A percentile compares a stretch with the other conserved stretches of the same genome.
phyloP scores from a whole-genome alignment of 208 protist species.

The Naegleria fowleri region DNA sequence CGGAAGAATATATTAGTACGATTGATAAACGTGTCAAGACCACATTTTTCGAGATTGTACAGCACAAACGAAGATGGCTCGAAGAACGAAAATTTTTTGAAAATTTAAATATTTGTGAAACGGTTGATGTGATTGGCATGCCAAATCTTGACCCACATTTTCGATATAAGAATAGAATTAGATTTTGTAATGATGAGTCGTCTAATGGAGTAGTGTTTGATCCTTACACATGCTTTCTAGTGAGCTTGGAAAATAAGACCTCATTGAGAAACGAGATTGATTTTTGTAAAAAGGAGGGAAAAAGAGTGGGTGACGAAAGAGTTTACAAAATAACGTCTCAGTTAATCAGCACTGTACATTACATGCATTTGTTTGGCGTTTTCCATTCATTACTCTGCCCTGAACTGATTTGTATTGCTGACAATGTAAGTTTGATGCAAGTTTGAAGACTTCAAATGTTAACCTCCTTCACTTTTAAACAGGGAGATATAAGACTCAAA shows the following conservation, averaged over 20 bases:
- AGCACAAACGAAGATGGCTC: not conserved
- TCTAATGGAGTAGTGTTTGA: not conserved
- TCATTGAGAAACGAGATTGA: not conserved
- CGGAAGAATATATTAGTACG: no score
- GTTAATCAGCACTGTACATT: not conserved
- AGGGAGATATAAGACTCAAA: not conserved
- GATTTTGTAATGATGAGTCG: not conserved
- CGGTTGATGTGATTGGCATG: not conserved
- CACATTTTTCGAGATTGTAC: not conserved
- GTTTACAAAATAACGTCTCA: not conserved
- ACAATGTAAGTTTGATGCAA: not conserved
- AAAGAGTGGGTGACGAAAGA: not conserved
- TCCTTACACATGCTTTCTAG: not conserved
- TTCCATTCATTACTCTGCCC: not conserved
- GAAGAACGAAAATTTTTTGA: not conserved
- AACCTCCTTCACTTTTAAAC: not conserved
- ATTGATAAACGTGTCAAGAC: no score
- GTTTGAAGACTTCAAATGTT: not conserved
- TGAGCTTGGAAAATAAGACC: not conserved
- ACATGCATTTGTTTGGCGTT: not conserved
- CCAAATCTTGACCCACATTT: not conserved
- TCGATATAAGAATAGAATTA: not conserved
- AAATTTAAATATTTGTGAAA: not conserved
- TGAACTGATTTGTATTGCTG: not conserved
- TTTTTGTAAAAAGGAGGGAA: not conserved